phyloP scores from a whole-genome alignment of 225 moss, liverwort and hornwort genomes.

The Polytrichum commune region DNA sequence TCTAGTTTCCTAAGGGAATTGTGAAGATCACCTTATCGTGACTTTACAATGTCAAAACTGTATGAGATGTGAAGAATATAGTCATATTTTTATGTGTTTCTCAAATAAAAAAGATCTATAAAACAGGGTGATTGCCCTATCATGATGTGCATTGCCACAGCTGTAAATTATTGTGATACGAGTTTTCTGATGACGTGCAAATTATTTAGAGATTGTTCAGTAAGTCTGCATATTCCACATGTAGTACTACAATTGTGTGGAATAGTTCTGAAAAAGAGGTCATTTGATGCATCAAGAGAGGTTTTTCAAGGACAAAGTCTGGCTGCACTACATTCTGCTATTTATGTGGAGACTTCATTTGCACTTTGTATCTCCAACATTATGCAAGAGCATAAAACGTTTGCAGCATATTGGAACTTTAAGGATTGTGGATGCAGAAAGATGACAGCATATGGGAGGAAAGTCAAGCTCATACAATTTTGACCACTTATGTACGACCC shows the following conservation, averaged over 20 bases:
- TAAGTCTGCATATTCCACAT: background rate
- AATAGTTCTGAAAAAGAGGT: background rate
- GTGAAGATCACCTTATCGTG: no score
- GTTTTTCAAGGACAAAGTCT: background rate
- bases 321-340: background rate
- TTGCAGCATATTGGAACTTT: background rate
- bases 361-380: background rate
- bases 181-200: no score
- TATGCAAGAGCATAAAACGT: background rate
- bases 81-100: no score
- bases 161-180: no score
- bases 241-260: background rate
- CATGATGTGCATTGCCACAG: no score
- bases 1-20: no score
- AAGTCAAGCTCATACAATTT: conserved; percentile 60
- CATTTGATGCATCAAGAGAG: background rate
- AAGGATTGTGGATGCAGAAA: conserved; percentile 37
- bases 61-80: no score
- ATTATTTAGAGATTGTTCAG: no score
- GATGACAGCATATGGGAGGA: conserved; percentile 69
- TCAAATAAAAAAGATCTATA: no score
- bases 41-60: background rate
- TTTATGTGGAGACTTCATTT: background rate
- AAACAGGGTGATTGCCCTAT: no score
- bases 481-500: conserved; percentile 67